Evolutionary conservation across 139 green algal species (phyloP).

Genomic region (Pleodorina starrii): DNA sequence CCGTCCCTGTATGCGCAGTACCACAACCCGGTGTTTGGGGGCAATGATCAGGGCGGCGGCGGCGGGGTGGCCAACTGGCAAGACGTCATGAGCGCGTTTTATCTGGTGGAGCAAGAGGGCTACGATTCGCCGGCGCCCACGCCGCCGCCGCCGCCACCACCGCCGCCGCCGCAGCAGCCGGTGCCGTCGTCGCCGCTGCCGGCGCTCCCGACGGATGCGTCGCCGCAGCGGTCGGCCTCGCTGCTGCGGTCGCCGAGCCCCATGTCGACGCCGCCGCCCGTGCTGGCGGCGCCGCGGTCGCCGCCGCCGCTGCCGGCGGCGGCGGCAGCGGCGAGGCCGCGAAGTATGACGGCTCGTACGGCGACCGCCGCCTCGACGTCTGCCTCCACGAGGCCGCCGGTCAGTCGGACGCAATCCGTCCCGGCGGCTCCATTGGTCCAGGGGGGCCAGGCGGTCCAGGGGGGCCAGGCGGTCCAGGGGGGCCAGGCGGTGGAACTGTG

Average conservation of each 20-base stretch:
- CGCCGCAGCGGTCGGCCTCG: background rate
- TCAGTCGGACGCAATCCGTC: background rate
- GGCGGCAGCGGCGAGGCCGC: too few relatives aligned
- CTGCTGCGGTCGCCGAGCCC: background rate
- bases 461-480: too few relatives aligned
- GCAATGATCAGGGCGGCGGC: background rate
- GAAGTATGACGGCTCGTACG: background rate
- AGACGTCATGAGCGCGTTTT: constrained; percentile 32
- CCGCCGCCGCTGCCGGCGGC: background rate
- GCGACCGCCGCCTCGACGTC: background rate
- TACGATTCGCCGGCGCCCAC: background rate
- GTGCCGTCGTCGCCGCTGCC: background rate
- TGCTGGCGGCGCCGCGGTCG: background rate
- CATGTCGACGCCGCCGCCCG: background rate
- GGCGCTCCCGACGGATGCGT: background rate
- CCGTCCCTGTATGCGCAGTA: constrained; percentile 19
- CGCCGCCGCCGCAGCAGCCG: constrained; percentile 3
- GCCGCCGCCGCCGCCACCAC: background rate
- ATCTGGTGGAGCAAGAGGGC: constrained; percentile 9
- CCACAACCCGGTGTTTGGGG: constrained; percentile 15
- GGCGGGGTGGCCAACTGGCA: background rate
- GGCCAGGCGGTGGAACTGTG: too few relatives aligned
- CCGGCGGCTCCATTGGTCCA: too few relatives aligned
- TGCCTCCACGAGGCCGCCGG: background rate
- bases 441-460: too few relatives aligned